phyloP scores from a whole-genome alignment of 2,329 filamentous ascomycete species.

The Epichloe scottii region DNA sequence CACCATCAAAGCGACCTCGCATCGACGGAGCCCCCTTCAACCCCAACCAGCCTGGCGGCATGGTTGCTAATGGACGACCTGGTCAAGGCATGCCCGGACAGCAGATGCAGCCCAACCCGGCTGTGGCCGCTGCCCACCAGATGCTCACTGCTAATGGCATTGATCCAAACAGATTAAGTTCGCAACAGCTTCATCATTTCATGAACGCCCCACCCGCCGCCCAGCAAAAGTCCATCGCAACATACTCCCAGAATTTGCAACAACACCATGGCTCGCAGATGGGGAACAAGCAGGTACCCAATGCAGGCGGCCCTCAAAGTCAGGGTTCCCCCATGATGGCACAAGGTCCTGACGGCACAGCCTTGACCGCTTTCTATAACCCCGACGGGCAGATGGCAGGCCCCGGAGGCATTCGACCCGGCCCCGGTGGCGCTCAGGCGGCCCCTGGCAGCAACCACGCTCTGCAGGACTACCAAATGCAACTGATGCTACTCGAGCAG shows the following conservation, averaged over 20 bases:
- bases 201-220: constrained; percentile 42
- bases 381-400: constrained; percentile 43
- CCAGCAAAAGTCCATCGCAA: constrained; percentile 74
- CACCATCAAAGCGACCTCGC: constrained; percentile 80
- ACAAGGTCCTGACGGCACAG: constrained; percentile 53
- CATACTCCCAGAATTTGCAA: constrained; percentile 75
- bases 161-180: constrained; percentile 59
- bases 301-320: constrained; percentile 54
- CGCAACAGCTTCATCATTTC: constrained; percentile 60
- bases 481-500: constrained; percentile 75
- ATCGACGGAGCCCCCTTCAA: constrained; percentile 62
- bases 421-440: constrained; percentile 32
- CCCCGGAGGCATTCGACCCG: constrained; percentile 45
- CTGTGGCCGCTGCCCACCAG: constrained; percentile 41
- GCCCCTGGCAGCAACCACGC: constrained; percentile 58
- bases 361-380: constrained; percentile 50
- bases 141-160: constrained; percentile 59
- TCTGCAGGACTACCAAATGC: constrained; percentile 80
- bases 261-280: constrained; percentile 73
- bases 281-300: constrained; percentile 69
- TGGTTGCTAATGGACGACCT: constrained; percentile 65
- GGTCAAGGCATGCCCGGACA: constrained; percentile 59
- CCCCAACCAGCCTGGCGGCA: constrained; percentile 48
- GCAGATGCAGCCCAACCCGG: constrained; percentile 45
- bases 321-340: constrained; percentile 78